A percentile compares a stretch with the other conserved stretches of the same genome.
These are phyloP conservation scores for Sideroxylon spinosum DNA, from an alignment of 179 eudicot species.

Conservation along the genomic window DNA sequence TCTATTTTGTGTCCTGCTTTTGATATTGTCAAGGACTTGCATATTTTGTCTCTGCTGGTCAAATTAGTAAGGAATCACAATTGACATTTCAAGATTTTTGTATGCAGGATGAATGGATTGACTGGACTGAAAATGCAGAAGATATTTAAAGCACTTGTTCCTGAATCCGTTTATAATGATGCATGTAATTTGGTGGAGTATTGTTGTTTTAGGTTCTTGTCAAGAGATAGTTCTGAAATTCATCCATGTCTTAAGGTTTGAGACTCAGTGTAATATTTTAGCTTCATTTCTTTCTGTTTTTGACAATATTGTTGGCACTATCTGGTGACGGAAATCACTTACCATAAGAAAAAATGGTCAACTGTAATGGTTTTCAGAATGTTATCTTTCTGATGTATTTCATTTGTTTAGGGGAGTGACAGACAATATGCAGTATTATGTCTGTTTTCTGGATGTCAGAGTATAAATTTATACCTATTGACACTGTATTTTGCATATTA, in stretches of 20 bases:
- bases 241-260: constrained; percentile 85
- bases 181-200: constrained; percentile 85
- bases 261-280: constrained; percentile 11
- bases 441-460: too few relatives aligned
- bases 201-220: constrained; percentile 90
- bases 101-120: constrained; percentile 88
- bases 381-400: background rate
- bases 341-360: background rate
- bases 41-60: background rate
- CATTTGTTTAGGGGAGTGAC: background rate
- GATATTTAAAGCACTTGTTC: constrained; percentile 69
- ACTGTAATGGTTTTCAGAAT: background rate
- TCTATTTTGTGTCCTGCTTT: background rate
- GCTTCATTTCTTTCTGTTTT: constrained; percentile 12
- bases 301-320: background rate
- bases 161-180: constrained; percentile 56
- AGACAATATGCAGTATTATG: too few relatives aligned
- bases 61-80: background rate
- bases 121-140: constrained; percentile 84
- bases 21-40: background rate
- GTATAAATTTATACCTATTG: too few relatives aligned
- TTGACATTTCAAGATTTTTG: constrained; percentile 14
- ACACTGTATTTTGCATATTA: background rate
- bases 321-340: background rate
- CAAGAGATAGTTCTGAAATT: constrained; percentile 70